These are phyloP conservation scores for Trichosporon sp. DNA, from an alignment of 1,284 basidiomycete genomes.

Conservation along the genomic window DNA sequence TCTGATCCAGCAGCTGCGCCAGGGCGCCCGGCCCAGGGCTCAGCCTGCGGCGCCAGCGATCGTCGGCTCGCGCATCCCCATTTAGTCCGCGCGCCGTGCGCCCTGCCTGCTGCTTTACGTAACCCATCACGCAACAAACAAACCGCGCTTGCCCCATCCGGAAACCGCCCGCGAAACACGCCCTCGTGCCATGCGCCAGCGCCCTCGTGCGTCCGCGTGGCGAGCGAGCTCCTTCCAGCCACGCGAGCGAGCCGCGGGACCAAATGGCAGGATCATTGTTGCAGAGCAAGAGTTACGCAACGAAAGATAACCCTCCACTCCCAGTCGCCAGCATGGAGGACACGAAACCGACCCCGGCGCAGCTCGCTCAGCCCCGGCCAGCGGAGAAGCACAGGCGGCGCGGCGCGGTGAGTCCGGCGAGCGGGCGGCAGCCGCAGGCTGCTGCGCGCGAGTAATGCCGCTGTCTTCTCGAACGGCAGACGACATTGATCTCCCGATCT, in stretches of 20 bases:
- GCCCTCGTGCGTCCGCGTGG: too few relatives aligned
- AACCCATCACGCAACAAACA: conserved; percentile 1
- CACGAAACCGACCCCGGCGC: conserved; percentile 20
- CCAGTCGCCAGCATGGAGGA: conserved; percentile 24
- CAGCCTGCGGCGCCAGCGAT: neutral
- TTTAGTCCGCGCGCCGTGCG: neutral
- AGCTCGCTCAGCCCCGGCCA: conserved; percentile 7
- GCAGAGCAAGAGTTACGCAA: neutral
- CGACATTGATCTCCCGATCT: too few relatives aligned
- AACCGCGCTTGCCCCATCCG: neutral
- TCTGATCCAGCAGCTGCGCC: too few relatives aligned
- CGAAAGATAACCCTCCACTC: neutral
- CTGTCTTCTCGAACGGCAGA: too few relatives aligned
- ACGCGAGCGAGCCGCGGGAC: neutral
- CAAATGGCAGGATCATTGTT: neutral
- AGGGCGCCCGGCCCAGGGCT: too few relatives aligned
- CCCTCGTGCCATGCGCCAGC: too few relatives aligned
- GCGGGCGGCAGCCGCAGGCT: neutral
- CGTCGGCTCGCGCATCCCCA: neutral
- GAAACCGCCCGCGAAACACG: neutral
- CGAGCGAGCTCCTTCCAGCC: too few relatives aligned
- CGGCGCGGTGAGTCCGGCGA: conserved; percentile 1
- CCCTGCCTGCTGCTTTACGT: neutral
- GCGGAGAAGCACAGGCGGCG: neutral
- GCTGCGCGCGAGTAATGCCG: too few relatives aligned